Percentiles rank a stretch among this genome's conserved stretches.
phyloP scores from a whole-genome alignment of 495 filamentous ascomycete species.

The Penicillium desertorum region DNA sequence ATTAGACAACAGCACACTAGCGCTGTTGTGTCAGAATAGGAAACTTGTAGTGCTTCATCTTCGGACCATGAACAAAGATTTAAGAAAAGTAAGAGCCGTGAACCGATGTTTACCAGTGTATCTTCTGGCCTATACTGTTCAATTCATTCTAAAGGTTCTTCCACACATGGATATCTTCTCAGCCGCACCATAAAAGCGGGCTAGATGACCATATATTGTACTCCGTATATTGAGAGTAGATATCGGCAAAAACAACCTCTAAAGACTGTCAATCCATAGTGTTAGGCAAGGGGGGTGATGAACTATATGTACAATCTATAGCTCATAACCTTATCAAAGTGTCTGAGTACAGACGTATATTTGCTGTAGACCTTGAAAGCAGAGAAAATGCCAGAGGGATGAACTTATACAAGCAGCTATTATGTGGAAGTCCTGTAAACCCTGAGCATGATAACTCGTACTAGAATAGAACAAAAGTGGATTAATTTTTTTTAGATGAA shows the following conservation, averaged over 20 bases:
- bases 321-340: neutral
- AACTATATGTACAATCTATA: neutral
- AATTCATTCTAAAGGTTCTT: too few relatives aligned
- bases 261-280: neutral
- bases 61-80: neutral
- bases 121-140: too few relatives aligned
- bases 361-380: neutral
- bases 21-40: too few relatives aligned
- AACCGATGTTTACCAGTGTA: too few relatives aligned
- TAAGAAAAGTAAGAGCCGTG: neutral
- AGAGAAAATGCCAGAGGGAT: neutral
- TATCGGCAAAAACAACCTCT: neutral
- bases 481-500: slow-evolving; percentile 1
- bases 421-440: neutral
- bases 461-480: neutral
- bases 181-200: neutral
- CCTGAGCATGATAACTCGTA: neutral
- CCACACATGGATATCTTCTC: too few relatives aligned
- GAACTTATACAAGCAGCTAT: neutral
- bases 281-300: neutral
- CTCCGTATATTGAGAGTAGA: neutral
- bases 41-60: too few relatives aligned
- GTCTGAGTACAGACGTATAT: neutral
- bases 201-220: neutral
- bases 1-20: too few relatives aligned